A percentile compares a stretch with the other conserved stretches of the same genome.
Evolutionary conservation across 1,139 yeast genomes (phyloP).

Genomic region (Wickerhamomyces sp.): DNA sequence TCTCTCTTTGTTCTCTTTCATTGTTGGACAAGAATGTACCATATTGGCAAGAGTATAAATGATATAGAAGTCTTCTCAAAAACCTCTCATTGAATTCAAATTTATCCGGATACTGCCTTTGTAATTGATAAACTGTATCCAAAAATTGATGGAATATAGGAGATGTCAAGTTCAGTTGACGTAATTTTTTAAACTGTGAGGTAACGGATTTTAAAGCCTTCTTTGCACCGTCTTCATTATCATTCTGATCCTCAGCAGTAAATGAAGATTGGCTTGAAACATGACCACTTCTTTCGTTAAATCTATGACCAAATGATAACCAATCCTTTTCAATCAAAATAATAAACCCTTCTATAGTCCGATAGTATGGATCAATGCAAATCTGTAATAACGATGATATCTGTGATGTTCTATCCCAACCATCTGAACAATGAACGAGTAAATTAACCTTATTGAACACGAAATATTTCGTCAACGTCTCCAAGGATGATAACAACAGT

Average conservation of each 20-base stretch:
- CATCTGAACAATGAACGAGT: conserved; percentile 91
- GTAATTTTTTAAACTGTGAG: conserved; percentile 33
- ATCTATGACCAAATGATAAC: conserved; percentile 91
- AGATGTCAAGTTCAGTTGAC: conserved; percentile 54
- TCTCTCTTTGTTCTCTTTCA: conserved; percentile 54
- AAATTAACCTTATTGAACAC: conserved; percentile 81
- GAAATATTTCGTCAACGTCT: conserved; percentile 70
- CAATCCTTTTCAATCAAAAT: conserved; percentile 88
- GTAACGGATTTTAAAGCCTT: conserved; percentile 25
- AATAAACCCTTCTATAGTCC: conserved; percentile 86
- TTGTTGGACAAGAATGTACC: conserved; percentile 81
- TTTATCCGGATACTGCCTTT: conserved; percentile 60
- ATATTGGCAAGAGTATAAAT: conserved; percentile 88
- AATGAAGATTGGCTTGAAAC: conserved; percentile 39
- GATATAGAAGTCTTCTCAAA: conserved; percentile 76
- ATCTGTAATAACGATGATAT: conserved; percentile 78
- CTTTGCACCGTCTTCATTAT: conserved; percentile 21
- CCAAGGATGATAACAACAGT: conserved; percentile 69
- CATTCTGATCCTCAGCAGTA: conserved; percentile 21
- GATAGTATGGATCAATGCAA: conserved; percentile 83
- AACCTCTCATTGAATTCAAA: conserved; percentile 91
- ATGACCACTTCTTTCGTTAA: conserved; percentile 79
- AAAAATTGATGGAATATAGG: conserved; percentile 93
- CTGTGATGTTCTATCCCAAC: conserved; percentile 97
- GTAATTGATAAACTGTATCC: conserved; percentile 80